Evolutionary conservation across 106 monocot species (phyloP).

Genomic region (Phalaenopsis equestris): DNA sequence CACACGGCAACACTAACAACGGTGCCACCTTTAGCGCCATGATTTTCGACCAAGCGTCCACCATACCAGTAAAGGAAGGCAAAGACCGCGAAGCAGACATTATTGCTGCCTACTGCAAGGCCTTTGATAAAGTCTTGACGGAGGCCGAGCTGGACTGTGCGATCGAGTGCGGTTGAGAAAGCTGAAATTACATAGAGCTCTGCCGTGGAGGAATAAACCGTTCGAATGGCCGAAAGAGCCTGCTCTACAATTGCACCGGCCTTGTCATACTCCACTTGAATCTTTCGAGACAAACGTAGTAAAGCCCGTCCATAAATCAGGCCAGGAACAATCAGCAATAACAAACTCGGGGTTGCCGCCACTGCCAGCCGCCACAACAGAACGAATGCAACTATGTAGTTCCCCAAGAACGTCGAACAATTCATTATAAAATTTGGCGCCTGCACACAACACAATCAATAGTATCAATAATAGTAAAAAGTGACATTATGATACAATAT

Average conservation of each 20-base stretch:
- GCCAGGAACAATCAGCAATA: slow-evolving; percentile 51
- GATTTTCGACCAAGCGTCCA: slow-evolving; percentile 55
- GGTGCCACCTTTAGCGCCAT: slow-evolving; percentile 39
- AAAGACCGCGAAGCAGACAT: slow-evolving; percentile 53
- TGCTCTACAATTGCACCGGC: slow-evolving; percentile 44
- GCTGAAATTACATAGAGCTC: slow-evolving; percentile 35
- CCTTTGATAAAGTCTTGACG: slow-evolving; percentile 57
- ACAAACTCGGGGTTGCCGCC: slow-evolving; percentile 20
- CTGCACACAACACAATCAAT: slow-evolving; percentile 4
- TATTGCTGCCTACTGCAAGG: slow-evolving; percentile 53
- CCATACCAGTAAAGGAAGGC: slow-evolving; percentile 59
- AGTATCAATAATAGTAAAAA: too few species aligned
- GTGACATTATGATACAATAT: too few species aligned
- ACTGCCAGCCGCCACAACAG: slow-evolving; percentile 44
- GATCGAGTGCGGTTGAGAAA: slow-evolving; percentile 39
- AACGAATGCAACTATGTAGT: slow-evolving; percentile 38
- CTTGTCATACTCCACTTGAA: slow-evolving; percentile 27
- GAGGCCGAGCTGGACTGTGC: slow-evolving; percentile 33
- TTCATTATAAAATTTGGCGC: slow-evolving; percentile 53
- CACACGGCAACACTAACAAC: slow-evolving; percentile 41
- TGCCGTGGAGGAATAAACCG: slow-evolving; percentile 51
- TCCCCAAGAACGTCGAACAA: slow-evolving; percentile 28
- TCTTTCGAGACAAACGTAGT: slow-evolving; percentile 21
- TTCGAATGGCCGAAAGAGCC: slow-evolving; percentile 46
- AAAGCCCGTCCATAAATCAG: slow-evolving; percentile 33